These are phyloP conservation scores for Linum trigynum DNA, from an alignment of 345 rosid genomes.

Conservation along the genomic window DNA sequence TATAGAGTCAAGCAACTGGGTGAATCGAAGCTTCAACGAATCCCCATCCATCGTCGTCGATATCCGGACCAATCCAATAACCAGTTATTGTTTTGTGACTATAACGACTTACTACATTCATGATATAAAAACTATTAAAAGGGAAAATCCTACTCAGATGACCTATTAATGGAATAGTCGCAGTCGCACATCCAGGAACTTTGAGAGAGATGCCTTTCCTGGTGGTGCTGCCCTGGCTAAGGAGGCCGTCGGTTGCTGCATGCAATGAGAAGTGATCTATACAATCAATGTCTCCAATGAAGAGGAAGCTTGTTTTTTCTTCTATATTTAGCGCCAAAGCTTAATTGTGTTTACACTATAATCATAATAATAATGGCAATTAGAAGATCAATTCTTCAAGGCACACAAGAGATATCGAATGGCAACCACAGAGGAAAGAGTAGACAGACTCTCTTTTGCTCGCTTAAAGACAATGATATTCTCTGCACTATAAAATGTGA, in stretches of 20 bases:
- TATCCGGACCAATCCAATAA: slow-evolving; percentile 68
- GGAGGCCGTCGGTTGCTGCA: neutral
- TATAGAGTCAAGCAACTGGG: slow-evolving; percentile 21
- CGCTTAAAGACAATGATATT: too few relatives aligned
- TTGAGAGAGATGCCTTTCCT: neutral
- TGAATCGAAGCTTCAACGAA: slow-evolving; percentile 47
- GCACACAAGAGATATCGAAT: neutral
- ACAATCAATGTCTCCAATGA: neutral
- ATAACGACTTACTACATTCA: slow-evolving; percentile 26
- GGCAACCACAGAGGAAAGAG: neutral
- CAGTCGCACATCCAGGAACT: neutral
- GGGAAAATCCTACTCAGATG: neutral
- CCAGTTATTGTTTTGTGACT: slow-evolving; percentile 30
- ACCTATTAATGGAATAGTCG: neutral
- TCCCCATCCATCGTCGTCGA: slow-evolving; percentile 74
- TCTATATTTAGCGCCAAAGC: neutral
- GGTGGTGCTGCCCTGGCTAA: neutral
- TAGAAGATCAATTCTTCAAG: neutral
- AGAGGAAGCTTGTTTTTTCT: neutral
- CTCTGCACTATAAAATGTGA: too few relatives aligned
- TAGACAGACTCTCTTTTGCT: too few relatives aligned
- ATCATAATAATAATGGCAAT: neutral
- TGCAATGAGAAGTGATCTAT: neutral
- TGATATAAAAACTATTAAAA: slow-evolving; percentile 16
- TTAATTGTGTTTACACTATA: neutral